Percentiles rank a stretch among this genome's conserved stretches.
phyloP scores from a whole-genome alignment of 31 red algal genomes.

The Porphyra umbilicalis region DNA sequence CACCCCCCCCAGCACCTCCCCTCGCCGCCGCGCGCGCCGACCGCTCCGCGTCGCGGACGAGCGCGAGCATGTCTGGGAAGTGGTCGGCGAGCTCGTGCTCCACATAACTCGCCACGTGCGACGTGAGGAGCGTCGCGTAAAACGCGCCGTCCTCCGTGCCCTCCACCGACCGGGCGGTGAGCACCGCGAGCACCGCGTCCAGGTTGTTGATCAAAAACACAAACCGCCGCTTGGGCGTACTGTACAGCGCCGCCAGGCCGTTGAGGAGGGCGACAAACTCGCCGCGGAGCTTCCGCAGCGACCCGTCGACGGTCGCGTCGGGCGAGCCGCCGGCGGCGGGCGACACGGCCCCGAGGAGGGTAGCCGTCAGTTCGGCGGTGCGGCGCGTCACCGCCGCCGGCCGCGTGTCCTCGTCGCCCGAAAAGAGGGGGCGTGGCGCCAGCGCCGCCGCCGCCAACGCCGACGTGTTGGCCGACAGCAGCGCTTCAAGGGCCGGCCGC shows the following conservation, averaged over 20 bases:
- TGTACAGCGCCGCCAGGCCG: constrained; percentile 55
- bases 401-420: constrained; percentile 39
- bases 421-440: constrained; percentile 5
- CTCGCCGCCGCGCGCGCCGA: not conserved
- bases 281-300: constrained; percentile 37
- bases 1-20: not conserved
- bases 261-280: constrained; percentile 79
- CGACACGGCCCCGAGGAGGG: constrained; percentile 38
- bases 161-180: constrained; percentile 27
- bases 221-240: constrained; percentile 44
- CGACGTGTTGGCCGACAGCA: constrained; percentile 66
- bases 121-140: constrained; percentile 51
- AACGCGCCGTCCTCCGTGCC: constrained; percentile 49
- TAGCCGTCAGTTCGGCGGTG: constrained; percentile 71
- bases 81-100: constrained; percentile 84
- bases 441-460: constrained; percentile 34
- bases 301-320: constrained; percentile 72
- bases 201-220: constrained; percentile 91
- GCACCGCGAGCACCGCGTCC: constrained; percentile 68
- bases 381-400: constrained; percentile 71
- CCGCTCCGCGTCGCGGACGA: constrained; percentile 58
- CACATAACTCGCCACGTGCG: constrained; percentile 60
- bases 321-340: constrained; percentile 22
- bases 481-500: constrained; percentile 71
- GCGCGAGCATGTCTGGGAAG: constrained; percentile 72